These are phyloP conservation scores for Sicyos baderoa DNA, from an alignment of 306 rosid species.

Conservation along the genomic window DNA sequence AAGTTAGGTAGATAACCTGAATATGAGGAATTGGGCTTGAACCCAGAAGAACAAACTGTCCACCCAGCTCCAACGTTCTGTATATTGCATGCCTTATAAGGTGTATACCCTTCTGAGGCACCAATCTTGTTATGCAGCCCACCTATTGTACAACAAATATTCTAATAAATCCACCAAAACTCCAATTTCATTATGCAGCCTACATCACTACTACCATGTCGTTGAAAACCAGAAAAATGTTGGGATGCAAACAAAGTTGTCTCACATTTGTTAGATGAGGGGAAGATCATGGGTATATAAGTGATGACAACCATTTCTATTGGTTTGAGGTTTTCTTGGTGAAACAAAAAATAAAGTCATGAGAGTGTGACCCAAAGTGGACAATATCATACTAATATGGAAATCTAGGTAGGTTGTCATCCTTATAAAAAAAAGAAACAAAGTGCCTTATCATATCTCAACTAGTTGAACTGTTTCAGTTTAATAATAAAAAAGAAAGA, in stretches of 20 bases:
- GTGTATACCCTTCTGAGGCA: slow-evolving; percentile 96
- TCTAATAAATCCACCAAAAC: background rate
- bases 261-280: too few relatives aligned
- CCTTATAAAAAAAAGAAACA: background rate
- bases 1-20: slow-evolving; percentile 47
- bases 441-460: background rate
- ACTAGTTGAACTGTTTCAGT: background rate
- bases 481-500: background rate
- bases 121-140: slow-evolving; percentile 91
- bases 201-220: background rate
- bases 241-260: too few relatives aligned
- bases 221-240: background rate
- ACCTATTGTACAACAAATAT: slow-evolving; percentile 39
- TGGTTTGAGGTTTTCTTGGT: too few relatives aligned
- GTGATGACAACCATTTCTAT: too few relatives aligned
- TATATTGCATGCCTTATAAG: slow-evolving; percentile 88
- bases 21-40: slow-evolving; percentile 87
- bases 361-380: too few relatives aligned
- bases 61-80: slow-evolving; percentile 77
- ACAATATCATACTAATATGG: too few relatives aligned
- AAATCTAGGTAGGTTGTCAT: too few relatives aligned
- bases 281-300: too few relatives aligned
- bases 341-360: too few relatives aligned
- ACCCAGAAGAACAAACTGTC: slow-evolving; percentile 93
- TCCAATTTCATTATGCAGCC: background rate